Evolutionary conservation across 257 asterid species (phyloP).

Genomic region (Voacanga thouarsii): DNA sequence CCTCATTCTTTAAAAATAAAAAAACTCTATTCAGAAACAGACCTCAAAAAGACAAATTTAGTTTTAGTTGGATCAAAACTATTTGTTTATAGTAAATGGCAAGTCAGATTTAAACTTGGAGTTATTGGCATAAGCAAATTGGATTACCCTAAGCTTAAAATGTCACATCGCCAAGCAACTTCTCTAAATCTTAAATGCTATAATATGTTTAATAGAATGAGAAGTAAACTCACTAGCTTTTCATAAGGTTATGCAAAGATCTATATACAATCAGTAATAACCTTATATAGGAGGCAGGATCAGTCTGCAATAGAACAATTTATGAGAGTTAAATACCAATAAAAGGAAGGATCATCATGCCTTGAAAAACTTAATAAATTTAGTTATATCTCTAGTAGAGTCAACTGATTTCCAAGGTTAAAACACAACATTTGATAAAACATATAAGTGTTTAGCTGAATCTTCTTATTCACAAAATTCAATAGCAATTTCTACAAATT

Average conservation of each 20-base stretch:
- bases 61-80: not conserved
- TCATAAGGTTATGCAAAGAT: not conserved
- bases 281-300: not conserved
- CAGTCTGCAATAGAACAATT: not conserved
- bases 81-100: not conserved
- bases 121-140: not conserved
- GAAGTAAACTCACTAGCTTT: not conserved
- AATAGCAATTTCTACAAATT: too few relatives aligned
- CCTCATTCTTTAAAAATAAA: not conserved
- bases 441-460: too few relatives aligned
- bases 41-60: not conserved
- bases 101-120: not conserved
- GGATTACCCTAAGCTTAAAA: not conserved
- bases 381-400: conserved; percentile 75
- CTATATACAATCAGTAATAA: not conserved
- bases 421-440: too few relatives aligned
- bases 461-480: too few relatives aligned
- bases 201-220: not conserved
- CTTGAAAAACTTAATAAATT: conserved; percentile 44
- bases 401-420: too few relatives aligned
- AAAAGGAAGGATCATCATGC: conserved; percentile 16
- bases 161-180: not conserved
- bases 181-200: not conserved
- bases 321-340: conserved; percentile 4
- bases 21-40: not conserved